Percentiles rank a stretch among this genome's conserved stretches.
These are phyloP conservation scores for Penicillium brevicompactum DNA, from an alignment of 2,329 filamentous ascomycete species.

Conservation along the genomic window DNA sequence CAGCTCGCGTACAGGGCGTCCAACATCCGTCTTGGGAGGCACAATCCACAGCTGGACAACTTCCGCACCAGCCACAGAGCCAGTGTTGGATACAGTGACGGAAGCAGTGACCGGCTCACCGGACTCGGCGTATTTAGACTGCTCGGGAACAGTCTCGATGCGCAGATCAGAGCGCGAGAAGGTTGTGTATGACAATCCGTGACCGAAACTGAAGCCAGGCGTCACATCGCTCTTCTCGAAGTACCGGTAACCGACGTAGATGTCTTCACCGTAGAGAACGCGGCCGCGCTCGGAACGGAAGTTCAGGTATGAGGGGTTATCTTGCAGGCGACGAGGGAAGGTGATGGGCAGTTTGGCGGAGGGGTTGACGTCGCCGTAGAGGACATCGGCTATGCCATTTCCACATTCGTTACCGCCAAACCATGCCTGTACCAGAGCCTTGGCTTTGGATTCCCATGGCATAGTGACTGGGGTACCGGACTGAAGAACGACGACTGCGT, in stretches of 20 bases:
- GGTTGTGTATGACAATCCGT: slow-evolving; percentile 75
- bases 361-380: slow-evolving; percentile 74
- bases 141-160: slow-evolving; percentile 28
- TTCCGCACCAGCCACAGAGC: slow-evolving; percentile 55
- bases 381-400: slow-evolving; percentile 75
- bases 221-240: slow-evolving; percentile 70
- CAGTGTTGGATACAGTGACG: slow-evolving; percentile 55
- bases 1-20: slow-evolving; percentile 62
- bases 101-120: slow-evolving; percentile 52
- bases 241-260: slow-evolving; percentile 80
- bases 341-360: slow-evolving; percentile 73
- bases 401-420: slow-evolving; percentile 87
- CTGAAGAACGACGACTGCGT: slow-evolving; percentile 73
- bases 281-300: slow-evolving; percentile 70
- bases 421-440: slow-evolving; percentile 74
- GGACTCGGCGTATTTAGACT: slow-evolving; percentile 41
- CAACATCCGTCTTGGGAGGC: slow-evolving; percentile 52
- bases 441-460: slow-evolving; percentile 49
- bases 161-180: slow-evolving; percentile 60
- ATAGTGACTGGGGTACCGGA: slow-evolving; percentile 69
- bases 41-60: slow-evolving; percentile 59
- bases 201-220: slow-evolving; percentile 75
- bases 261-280: slow-evolving; percentile 75
- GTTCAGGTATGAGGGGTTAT: slow-evolving; percentile 77
- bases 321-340: slow-evolving; percentile 68